phyloP scores from a whole-genome alignment of 257 asterid species.

The Solanum chaucha region DNA sequence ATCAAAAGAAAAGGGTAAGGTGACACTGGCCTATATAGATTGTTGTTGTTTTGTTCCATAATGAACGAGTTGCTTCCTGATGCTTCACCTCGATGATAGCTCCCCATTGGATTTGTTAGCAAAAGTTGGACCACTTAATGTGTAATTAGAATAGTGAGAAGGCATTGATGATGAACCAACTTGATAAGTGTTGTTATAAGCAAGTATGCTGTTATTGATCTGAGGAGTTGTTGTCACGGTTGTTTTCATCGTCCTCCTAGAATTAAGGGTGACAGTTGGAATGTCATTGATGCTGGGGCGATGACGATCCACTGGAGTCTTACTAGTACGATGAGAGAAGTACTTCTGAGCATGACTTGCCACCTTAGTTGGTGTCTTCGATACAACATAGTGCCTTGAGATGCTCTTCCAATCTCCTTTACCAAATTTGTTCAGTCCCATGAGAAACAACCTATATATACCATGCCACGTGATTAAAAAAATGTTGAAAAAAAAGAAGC shows the following conservation, averaged over 20 bases:
- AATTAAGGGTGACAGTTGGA: background rate
- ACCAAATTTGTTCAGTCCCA: constrained; percentile 34
- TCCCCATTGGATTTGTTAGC: background rate
- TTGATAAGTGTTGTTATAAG: background rate
- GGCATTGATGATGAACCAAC: background rate
- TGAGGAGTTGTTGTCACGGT: too few species aligned
- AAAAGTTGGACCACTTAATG: background rate
- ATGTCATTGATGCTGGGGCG: constrained; percentile 33
- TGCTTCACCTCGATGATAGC: background rate
- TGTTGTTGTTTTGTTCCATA: background rate
- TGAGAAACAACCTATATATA: constrained; percentile 26
- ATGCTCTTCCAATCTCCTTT: constrained; percentile 54
- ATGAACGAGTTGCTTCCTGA: background rate
- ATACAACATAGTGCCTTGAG: constrained; percentile 27
- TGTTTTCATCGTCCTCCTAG: too few species aligned
- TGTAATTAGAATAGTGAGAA: background rate
- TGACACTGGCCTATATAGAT: background rate
- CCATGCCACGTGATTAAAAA: background rate
- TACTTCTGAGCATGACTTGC: constrained; percentile 49
- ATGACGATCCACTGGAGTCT: constrained; percentile 16
- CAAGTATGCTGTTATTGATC: background rate
- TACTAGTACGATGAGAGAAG: constrained; percentile 16
- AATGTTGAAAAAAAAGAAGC: background rate
- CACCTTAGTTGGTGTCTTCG: constrained; percentile 33
- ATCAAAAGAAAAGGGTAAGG: background rate